phyloP scores from a whole-genome alignment of 2,329 filamentous ascomycete genomes.

The Alternaria sp. region DNA sequence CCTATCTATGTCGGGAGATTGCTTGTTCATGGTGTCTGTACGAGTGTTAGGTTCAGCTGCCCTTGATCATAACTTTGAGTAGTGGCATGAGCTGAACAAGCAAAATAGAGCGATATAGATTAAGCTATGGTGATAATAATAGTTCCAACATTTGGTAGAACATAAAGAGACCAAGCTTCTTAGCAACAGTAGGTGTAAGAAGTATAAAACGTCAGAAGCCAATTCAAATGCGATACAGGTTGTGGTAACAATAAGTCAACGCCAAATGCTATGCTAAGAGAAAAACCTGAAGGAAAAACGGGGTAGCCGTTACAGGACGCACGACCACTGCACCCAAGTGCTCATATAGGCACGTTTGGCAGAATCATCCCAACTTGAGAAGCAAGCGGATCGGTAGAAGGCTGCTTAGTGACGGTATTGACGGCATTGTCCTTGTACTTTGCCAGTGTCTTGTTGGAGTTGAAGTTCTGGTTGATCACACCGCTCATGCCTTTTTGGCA shows the following conservation, averaged over 20 bases:
- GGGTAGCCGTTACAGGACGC: not conserved
- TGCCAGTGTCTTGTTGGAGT: constrained; percentile 34
- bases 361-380: constrained; percentile 35
- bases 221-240: not conserved
- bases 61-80: no score
- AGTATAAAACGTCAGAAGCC: not conserved
- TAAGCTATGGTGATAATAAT: no score
- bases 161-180: no score
- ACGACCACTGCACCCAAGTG: not conserved
- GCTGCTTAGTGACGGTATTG: constrained; percentile 32
- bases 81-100: no score
- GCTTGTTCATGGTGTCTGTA: no score
- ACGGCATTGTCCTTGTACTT: constrained; percentile 40
- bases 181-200: no score
- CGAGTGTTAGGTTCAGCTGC: no score
- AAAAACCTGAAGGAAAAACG: not conserved
- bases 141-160: not conserved
- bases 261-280: not conserved
- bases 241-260: not conserved
- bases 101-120: no score
- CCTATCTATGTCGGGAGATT: no score
- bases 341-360: constrained; percentile 37
- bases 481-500: constrained; percentile 77
- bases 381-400: constrained; percentile 23
- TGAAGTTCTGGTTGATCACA: constrained; percentile 68